Base-by-base conservation (phyloP, 176 grass and related monocot species). In the Avena atlantica region DNA sequence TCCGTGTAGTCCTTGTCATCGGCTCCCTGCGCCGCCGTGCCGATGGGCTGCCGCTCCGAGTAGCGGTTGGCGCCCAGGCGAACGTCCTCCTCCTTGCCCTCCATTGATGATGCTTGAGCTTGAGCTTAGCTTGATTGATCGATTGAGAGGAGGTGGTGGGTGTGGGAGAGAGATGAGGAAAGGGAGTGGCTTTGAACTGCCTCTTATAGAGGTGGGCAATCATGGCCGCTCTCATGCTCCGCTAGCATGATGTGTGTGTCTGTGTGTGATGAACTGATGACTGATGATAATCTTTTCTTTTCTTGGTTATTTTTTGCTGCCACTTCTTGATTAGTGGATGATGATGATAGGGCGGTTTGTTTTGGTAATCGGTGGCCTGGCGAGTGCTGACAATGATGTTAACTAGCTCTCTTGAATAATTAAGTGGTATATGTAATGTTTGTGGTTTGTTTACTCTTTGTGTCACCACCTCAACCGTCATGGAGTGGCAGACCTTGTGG, bases 1-100 rank as follows among this genome's bases (percentile, higher is more conserved):
- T 98, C 95, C 59, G 76, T 88, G 95, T 98, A 98, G 91, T 98
- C 95, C 80, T 93, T 95, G 20, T 90, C 92, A 1, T 95, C 93
- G 44, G 67, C 9, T 63, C 74, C 88, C 78, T 95, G 95, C 20
- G 95, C 95, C 0, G 93, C 93, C n/a, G 95, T 97, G 15, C 95
- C 95, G 66, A 97, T 93, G 2, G 95, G 93, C 87, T 97, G 95
- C 44, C 80, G 84, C 91, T 97, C 95, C 0, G 91, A 34, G 89
- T 91, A 97, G 4, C 86, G 90, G 93, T 97, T 97, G 0, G 93
- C 93, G 5, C 95, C 95, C 0, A 97, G 76, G 0, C 91, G 78
- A 1, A 97, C 95, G 15, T 97, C 95, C 70, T 97, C 93, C 73
- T 97, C 95, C 80, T 97, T 95, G 1, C 79, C 90, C 84, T 97